Evolutionary conservation across 306 rosid species (phyloP).

Genomic region (Coriaria nepalensis): DNA sequence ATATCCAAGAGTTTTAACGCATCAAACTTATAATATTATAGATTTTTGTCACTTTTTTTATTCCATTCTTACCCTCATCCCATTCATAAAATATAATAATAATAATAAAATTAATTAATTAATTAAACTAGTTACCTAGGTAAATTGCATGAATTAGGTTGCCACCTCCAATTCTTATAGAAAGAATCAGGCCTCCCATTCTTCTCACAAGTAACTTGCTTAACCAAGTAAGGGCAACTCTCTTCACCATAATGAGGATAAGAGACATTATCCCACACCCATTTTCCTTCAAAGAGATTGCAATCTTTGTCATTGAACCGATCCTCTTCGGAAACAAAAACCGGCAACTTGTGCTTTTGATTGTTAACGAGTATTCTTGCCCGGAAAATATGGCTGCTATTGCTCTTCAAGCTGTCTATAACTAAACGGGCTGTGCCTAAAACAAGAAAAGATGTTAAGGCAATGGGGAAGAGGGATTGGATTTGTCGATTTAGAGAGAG

Average conservation of each 20-base stretch:
- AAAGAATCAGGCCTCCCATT: slow-evolving; percentile 85
- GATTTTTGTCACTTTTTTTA: too few relatives aligned
- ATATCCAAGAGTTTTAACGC: slow-evolving; percentile 65
- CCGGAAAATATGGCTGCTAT: slow-evolving; percentile 25
- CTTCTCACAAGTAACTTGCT: slow-evolving; percentile 69
- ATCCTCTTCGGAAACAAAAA: slow-evolving; percentile 39
- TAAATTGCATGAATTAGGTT: slow-evolving; percentile 60
- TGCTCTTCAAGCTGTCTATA: slow-evolving; percentile 46
- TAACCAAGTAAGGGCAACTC: slow-evolving; percentile 71
- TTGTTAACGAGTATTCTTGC: slow-evolving; percentile 20
- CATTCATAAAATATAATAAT: neutral
- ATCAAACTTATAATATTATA: slow-evolving; percentile 43
- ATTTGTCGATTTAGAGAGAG: slow-evolving; percentile 33
- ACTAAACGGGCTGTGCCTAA: slow-evolving; percentile 44
- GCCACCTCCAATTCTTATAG: slow-evolving; percentile 90
- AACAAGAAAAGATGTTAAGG: slow-evolving; percentile 48
- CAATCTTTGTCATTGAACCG: slow-evolving; percentile 36
- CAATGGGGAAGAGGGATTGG: slow-evolving; percentile 40
- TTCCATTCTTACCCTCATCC: neutral
- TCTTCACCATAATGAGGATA: slow-evolving; percentile 61
- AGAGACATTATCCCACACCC: slow-evolving; percentile 83
- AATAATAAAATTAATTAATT: too few relatives aligned
- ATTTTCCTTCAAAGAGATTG: slow-evolving; percentile 63
- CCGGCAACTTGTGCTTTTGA: slow-evolving; percentile 20
- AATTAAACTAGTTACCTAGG: slow-evolving; percentile 46